Base-by-base conservation (phyloP, 73 alveolate genomes). In the Paraurostyla sp. region DNA sequence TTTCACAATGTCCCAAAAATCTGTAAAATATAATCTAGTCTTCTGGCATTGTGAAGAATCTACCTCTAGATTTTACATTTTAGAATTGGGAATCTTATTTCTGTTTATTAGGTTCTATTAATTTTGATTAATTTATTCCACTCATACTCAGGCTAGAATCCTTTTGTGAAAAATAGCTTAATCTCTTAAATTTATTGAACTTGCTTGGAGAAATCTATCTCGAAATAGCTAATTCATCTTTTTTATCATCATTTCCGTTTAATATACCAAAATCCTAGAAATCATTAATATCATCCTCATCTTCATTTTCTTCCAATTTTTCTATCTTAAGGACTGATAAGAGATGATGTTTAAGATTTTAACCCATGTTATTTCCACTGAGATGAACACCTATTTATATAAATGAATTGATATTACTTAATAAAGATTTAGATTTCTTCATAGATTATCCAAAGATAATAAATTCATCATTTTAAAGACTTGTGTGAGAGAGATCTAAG, bases 341-440 rank as follows among this genome's bases (percentile, higher is more conserved):
- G 35, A 65, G 9, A 16, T 65, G 46, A 20, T 15, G 16, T 65
- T 65, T 65, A 3, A 65, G 16, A 18, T 65, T 30, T 38, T 65
- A 38, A 35, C 35, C 16, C 82, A 65, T 65, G 38, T 38, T 65
- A 30, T 65, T 65, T 40, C 82, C 82, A 65, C 82, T 65, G 4
- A 65, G 42, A 38, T 65, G 82, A 32, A 65, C 82, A 65, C 82
- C 82, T 65, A 38, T 65, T 4, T 16, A 27, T 60, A 60, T 27
- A 30, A 29, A 29, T 13, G 18, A 18, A 13, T 4, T 65, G 18
- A 13, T 22, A 38, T 32, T 65, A 65, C 82, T 65, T 65, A 65
- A 30, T 3, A 65, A 36, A 15, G 82, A 65, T 38, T 65, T 65
- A 35, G 82, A 65, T 22, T 22, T 36, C 23, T 65, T 65, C 82